A percentile compares a stretch with the other conserved stretches of the same genome.
These are phyloP conservation scores for Fusarium xylarioides DNA, from an alignment of 2,329 filamentous ascomycete genomes.

Conservation along the genomic window DNA sequence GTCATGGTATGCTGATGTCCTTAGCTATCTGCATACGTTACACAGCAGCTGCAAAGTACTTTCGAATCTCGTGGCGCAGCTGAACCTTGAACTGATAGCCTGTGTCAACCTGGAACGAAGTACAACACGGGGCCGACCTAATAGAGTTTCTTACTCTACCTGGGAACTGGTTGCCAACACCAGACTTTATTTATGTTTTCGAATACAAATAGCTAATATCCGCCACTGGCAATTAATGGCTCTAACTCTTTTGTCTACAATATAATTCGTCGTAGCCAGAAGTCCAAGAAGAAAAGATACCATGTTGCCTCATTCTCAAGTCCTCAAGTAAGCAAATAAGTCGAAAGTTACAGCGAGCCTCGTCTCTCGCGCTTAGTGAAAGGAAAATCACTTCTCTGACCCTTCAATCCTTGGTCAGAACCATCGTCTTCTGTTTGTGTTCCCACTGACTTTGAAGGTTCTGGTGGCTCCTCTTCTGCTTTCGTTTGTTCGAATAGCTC, in stretches of 20 bases:
- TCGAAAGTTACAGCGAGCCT: slow-evolving; percentile 26
- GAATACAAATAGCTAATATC: not conserved
- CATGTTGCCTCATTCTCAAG: not conserved
- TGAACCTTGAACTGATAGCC: not conserved
- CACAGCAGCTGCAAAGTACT: not conserved
- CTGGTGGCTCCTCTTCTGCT: not conserved
- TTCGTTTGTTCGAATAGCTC: slow-evolving; percentile 32
- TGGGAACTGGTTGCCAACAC: not conserved
- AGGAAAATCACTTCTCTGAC: not conserved
- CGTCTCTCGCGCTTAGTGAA: slow-evolving; percentile 19
- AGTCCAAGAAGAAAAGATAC: slow-evolving; percentile 3
- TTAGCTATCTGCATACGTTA: not conserved
- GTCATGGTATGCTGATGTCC: not conserved
- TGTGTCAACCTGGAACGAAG: not conserved
- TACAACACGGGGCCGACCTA: not conserved
- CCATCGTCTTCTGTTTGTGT: not conserved
- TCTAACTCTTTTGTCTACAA: slow-evolving; percentile 18
- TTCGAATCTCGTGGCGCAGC: not conserved
- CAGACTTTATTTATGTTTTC: not conserved
- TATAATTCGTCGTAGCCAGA: slow-evolving; percentile 12
- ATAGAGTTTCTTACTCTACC: not conserved
- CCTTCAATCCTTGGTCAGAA: not conserved
- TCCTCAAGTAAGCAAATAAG: not conserved
- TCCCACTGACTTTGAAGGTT: not conserved
- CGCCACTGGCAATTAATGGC: not conserved